phyloP scores from a whole-genome alignment of 139 green algal genomes.

The Mesotaenium endlicherianum region DNA sequence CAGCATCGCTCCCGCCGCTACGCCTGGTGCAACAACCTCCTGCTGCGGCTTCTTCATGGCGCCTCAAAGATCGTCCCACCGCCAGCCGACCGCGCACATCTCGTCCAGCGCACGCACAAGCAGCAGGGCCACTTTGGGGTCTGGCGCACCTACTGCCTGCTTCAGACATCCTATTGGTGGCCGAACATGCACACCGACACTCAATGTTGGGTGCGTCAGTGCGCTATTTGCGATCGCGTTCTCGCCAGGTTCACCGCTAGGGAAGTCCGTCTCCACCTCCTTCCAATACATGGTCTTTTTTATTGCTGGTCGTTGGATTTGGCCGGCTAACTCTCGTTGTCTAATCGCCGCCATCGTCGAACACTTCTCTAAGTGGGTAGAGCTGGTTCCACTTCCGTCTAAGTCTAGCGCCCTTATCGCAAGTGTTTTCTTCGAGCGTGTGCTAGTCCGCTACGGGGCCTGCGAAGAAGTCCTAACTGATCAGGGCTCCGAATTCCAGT shows the following conservation, averaged over 20 bases:
- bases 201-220: not conserved
- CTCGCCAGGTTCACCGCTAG: no score
- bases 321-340: slow-evolving; percentile 1
- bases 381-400: slow-evolving; percentile 7
- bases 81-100: no score
- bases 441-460: slow-evolving; percentile 16
- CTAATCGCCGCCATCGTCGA: slow-evolving; percentile 44
- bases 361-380: slow-evolving; percentile 42
- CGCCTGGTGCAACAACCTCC: no score
- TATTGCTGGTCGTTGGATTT: slow-evolving; percentile 32
- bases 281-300: not conserved
- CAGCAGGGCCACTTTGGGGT: slow-evolving; percentile 1
- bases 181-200: not conserved
- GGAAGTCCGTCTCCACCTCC: no score
- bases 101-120: no score
- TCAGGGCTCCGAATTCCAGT: slow-evolving; percentile 21
- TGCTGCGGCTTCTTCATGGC: no score
- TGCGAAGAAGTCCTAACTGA: slow-evolving; percentile 52
- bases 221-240: no score
- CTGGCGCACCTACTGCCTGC: not conserved
- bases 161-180: not conserved
- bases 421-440: slow-evolving; percentile 8
- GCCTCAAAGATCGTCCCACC: no score
- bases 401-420: not conserved
- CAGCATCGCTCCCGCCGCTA: no score